Conservation (phyloP, 306 rosid genomes). For the Chamaecrista fasciculata region DNA sequence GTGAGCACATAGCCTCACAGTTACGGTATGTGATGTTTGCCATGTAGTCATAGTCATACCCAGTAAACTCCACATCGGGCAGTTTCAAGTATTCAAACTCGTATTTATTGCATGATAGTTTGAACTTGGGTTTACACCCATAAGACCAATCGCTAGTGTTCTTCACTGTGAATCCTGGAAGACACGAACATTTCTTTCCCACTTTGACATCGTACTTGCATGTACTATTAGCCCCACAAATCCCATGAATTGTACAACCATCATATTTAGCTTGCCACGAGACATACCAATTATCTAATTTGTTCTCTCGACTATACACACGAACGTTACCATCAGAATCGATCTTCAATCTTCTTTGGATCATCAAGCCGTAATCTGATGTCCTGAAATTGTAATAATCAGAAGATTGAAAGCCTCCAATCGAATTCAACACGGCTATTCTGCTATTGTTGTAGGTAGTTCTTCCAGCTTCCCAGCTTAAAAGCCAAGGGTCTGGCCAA, state of each 20-base stretch:
- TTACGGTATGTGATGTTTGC: too few species aligned
- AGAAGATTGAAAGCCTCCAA: conserved; percentile 19
- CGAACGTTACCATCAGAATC: conserved; percentile 47
- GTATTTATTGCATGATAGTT: conserved; percentile 10
- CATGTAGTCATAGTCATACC: conserved; percentile 31
- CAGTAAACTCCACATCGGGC: conserved; percentile 32
- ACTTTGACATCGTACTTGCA: conserved; percentile 25
- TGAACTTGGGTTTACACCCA: conserved; percentile 32
- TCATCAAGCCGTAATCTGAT: conserved; percentile 28
- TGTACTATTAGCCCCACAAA: conserved; percentile 34
- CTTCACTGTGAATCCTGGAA: conserved; percentile 24
- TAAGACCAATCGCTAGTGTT: conserved; percentile 27
- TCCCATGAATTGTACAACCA: conserved; percentile 41
- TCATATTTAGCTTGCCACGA: conserved; percentile 44
- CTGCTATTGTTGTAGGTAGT: conserved; percentile 44
- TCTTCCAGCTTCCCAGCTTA: conserved; percentile 36
- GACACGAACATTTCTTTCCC: conserved; percentile 32
- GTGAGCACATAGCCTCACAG: too few species aligned
- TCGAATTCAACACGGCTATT: conserved; percentile 43
- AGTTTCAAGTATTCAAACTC: conserved; percentile 22
- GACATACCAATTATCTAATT: conserved; percentile 28
- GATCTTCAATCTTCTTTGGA: conserved; percentile 34
- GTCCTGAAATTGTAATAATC: conserved; percentile 6
- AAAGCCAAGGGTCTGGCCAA: conserved; percentile 53
- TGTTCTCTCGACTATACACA: conserved; percentile 31